Percentiles rank a stretch among this genome's conserved stretches.
Conservation (phyloP, 108 stramenopile species). For the Stephanodiscus minutulus region DNA sequence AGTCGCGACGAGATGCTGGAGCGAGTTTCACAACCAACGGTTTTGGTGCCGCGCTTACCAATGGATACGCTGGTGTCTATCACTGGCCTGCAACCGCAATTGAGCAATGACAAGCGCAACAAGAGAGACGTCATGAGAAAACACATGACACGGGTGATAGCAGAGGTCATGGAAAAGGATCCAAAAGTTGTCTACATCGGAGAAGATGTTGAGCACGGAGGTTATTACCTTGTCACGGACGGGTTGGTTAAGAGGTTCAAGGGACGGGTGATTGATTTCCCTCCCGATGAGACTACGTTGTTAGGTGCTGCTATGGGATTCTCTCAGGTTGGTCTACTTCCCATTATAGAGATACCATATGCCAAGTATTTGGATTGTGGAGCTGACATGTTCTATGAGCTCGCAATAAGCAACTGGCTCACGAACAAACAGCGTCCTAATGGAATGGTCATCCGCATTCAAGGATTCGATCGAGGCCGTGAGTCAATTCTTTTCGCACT, state of each 20-base stretch:
- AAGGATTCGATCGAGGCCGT: constrained; percentile 84
- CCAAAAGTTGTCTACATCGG: constrained; percentile 79
- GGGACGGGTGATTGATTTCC: constrained; percentile 76
- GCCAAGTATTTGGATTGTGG: constrained; percentile 92
- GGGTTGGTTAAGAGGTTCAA: constrained; percentile 65
- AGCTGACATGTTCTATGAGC: constrained; percentile 82
- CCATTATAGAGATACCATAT: constrained; percentile 89
- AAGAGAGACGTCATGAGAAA: constrained; percentile 83
- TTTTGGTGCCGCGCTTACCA: constrained; percentile 28
- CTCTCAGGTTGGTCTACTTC: constrained; percentile 76
- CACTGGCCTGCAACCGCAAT: background rate
- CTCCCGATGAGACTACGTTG: constrained; percentile 88
- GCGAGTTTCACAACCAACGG: constrained; percentile 58
- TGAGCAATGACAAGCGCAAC: background rate
- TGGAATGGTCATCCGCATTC: constrained; percentile 82
- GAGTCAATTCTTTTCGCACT: background rate
- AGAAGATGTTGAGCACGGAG: constrained; percentile 88
- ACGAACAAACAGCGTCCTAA: constrained; percentile 54
- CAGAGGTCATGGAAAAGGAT: constrained; percentile 58
- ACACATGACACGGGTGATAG: constrained; percentile 76
- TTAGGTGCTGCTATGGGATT: constrained; percentile 81
- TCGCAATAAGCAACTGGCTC: constrained; percentile 79
- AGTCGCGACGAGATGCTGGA: constrained; percentile 63
- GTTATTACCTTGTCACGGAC: constrained; percentile 88
- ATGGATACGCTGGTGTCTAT: constrained; percentile 4